phyloP scores from a whole-genome alignment of 139 green algal genomes.

The Chlamydomonas sp. region DNA sequence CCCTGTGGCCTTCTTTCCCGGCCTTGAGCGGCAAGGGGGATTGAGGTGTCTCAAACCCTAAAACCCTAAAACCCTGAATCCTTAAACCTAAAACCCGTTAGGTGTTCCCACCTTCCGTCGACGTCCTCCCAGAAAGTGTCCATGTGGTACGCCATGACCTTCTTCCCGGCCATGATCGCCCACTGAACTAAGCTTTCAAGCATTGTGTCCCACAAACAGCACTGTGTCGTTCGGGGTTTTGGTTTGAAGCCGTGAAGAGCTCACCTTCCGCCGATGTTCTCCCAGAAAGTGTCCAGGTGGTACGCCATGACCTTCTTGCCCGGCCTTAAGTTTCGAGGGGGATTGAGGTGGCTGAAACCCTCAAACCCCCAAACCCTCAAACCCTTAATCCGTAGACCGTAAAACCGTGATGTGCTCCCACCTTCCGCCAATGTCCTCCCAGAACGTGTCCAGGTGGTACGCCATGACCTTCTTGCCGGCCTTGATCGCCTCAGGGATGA shows the following conservation, averaged over 20 bases:
- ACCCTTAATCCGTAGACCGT: no score
- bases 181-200: no score
- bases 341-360: no score
- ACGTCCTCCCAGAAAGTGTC: constrained; percentile 77
- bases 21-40: no score
- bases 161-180: no score
- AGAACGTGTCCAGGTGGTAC: constrained; percentile 67
- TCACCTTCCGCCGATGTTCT: constrained; percentile 53
- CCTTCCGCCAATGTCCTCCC: constrained; percentile 62
- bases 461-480: constrained; percentile 55
- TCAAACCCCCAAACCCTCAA: no score
- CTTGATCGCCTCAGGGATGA: constrained; percentile 61
- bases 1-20: no score
- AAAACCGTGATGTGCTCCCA: neutral
- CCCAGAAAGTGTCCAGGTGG: constrained; percentile 69
- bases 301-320: constrained; percentile 58
- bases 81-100: no score
- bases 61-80: no score
- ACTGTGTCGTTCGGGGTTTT: constrained; percentile 2
- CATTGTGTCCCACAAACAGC: no score
- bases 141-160: constrained; percentile 60
- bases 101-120: no score
- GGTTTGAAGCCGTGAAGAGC: constrained; percentile 9
- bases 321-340: constrained; percentile 37
- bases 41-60: no score